phyloP scores from a whole-genome alignment of 2,329 filamentous ascomycete genomes.

The Aphanocladium album region DNA sequence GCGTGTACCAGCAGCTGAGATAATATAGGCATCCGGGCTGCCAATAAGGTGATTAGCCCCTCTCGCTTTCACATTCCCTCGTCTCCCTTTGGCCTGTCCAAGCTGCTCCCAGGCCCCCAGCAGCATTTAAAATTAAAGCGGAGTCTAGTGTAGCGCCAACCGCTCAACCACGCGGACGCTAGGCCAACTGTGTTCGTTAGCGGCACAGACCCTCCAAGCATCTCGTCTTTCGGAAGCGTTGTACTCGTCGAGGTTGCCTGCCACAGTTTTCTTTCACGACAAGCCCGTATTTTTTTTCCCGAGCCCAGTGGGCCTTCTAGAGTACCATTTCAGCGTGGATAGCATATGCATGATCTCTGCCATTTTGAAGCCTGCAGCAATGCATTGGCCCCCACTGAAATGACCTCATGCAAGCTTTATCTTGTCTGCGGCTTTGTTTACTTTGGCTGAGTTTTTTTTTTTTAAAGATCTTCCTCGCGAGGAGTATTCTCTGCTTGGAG shows the following conservation, averaged over 20 bases:
- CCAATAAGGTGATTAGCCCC: no score
- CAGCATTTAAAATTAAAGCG: conserved; percentile 11
- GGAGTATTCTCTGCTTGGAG: background rate
- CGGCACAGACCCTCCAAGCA: background rate
- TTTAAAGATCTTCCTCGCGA: background rate
- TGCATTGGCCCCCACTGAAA: background rate
- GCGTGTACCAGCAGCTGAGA: no score
- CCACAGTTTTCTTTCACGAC: background rate
- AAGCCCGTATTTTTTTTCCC: background rate
- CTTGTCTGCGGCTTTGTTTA: background rate
- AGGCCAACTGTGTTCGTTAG: background rate
- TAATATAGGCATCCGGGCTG: no score
- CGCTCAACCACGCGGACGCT: background rate
- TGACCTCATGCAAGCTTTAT: background rate
- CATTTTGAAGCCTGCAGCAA: no score
- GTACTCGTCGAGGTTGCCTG: background rate
- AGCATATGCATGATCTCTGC: no score
- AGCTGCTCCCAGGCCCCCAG: background rate
- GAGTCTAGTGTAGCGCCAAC: conserved; percentile 6
- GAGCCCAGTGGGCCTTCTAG: no score
- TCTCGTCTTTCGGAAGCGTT: background rate
- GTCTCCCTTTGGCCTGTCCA: background rate
- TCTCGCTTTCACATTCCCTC: background rate
- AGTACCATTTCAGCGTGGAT: no score
- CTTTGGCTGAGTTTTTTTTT: no score